Evolutionary conservation across 148 eudicot genomes (phyloP).

Genomic region (Vaccinium vitisidaea): DNA sequence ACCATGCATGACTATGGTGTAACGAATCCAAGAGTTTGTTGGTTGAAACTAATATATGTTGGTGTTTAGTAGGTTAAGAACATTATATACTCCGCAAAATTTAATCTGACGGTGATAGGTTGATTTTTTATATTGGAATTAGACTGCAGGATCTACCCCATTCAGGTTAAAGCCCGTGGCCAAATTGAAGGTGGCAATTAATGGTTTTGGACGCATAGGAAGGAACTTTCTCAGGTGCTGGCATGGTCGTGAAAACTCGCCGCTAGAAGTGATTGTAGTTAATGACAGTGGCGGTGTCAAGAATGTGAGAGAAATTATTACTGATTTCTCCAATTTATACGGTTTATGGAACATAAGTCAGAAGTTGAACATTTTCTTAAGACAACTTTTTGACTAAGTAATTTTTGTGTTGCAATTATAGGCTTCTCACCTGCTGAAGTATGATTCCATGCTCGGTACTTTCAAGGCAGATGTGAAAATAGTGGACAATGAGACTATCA

Average conservation of each 20-base stretch:
- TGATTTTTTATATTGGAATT: constrained; percentile 15
- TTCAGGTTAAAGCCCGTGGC: constrained; percentile 69
- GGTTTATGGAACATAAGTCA: neutral
- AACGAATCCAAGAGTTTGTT: neutral
- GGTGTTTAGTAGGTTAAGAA: neutral
- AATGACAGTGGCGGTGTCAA: constrained; percentile 99
- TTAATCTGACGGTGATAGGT: neutral
- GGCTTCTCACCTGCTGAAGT: constrained; percentile 99
- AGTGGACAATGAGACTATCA: constrained; percentile 80
- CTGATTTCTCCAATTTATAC: neutral
- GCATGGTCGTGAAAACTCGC: constrained; percentile 94
- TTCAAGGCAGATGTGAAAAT: constrained; percentile 95
- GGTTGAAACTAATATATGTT: neutral
- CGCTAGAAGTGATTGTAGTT: constrained; percentile 84
- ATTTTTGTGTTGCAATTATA: constrained; percentile 18
- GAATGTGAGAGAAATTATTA: constrained; percentile 50
- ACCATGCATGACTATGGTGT: neutral
- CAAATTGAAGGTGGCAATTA: constrained; percentile 94
- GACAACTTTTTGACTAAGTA: neutral
- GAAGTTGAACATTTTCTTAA: neutral
- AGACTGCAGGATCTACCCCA: constrained; percentile 63
- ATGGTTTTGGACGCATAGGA: constrained; percentile 96
- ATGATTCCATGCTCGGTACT: constrained; percentile 88
- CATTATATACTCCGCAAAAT: neutral
- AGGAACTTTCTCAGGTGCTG: constrained; percentile 98